Evolutionary conservation across 2,329 filamentous ascomycete genomes (phyloP).

Genomic region (Neocucurbitaria cava): DNA sequence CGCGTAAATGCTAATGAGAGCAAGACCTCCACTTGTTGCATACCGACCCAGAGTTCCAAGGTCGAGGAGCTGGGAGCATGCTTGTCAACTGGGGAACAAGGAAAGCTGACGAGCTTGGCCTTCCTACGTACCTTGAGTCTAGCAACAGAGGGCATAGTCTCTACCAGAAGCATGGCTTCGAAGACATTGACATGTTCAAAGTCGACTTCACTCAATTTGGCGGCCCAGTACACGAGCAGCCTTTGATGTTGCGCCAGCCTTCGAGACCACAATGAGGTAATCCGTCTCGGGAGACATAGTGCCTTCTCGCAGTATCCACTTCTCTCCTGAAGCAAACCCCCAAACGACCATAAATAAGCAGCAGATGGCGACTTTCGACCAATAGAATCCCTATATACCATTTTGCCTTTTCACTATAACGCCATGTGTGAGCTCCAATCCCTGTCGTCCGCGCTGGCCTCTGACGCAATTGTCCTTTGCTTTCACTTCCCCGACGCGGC

Average conservation of each 20-base stretch:
- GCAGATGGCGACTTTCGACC: too few relatives aligned
- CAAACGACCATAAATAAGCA: too few relatives aligned
- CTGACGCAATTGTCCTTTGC: too few relatives aligned
- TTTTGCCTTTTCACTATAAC: too few relatives aligned
- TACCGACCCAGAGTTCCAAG: slow-evolving; percentile 34
- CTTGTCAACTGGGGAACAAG: slow-evolving; percentile 30
- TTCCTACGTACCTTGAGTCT: slow-evolving; percentile 36
- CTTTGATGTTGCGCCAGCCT: slow-evolving; percentile 35
- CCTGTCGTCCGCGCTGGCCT: background rate
- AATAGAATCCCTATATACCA: too few relatives aligned
- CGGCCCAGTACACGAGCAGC: slow-evolving; percentile 18
- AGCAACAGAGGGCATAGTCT: slow-evolving; percentile 24
- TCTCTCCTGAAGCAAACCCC: too few relatives aligned
- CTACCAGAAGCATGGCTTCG: slow-evolving; percentile 35
- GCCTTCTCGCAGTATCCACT: background rate
- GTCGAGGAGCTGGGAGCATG: slow-evolving; percentile 30
- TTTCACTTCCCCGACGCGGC: too few relatives aligned
- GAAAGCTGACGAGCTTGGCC: slow-evolving; percentile 31
- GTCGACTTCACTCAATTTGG: slow-evolving; percentile 26
- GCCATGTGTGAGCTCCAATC: background rate
- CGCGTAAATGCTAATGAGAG: background rate
- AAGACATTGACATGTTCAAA: slow-evolving; percentile 25
- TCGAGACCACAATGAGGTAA: background rate
- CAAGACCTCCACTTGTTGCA: slow-evolving; percentile 38
- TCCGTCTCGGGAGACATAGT: background rate